Evolutionary conservation across 768 basidiomycete genomes (phyloP), one percentile per base, ranked within the genome.

Genomic region (Macrolepiota fuliginosa): DNA sequence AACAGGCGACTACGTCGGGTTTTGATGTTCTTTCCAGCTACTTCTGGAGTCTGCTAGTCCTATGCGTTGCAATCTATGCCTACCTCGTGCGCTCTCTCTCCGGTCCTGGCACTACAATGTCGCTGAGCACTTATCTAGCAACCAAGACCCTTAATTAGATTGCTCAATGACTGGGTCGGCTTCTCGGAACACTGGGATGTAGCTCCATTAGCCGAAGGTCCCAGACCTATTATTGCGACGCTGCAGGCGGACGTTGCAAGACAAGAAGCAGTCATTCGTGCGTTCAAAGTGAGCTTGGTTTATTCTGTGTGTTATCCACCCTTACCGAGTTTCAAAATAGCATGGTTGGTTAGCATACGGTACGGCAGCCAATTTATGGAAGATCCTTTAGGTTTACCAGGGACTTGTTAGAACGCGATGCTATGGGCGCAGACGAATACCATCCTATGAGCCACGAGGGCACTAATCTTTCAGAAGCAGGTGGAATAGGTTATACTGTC

Each of bases 341-440:
- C 84, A 94, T 73, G 91, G 92, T 24, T 96, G 93, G 92, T 71
- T 68, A 62, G 90, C 92, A 29, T 96, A 96, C 69, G 92, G 92
- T 92, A 63, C 56, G 77, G 68, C 45, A 7, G 19, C 36, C 4
- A 29, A 2, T 58, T 32, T 63, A 22, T 11, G 4, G 32, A 32
- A 54, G 19, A 53, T 53, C 35, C 17, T 35, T 42, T 27, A 39
- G 11, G n/a, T n/a, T 40, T 3, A 25, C 25, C 11, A 55, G 58
- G 39, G n/a, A 4, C 13, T 39, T 49, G 36, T 4, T 75, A 94
- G 94, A 94, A 76, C 77, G 85, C 50, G 87, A 97, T 71, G 95
- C 95, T 1, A 94, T 93, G 86, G 95, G 95, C 1, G 82, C 82
- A 59, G 94, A 97, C 76, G 92, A 96, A 72, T 97, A 94, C 68